A percentile compares a stretch with the other conserved stretches of the same genome.
phyloP scores from a whole-genome alignment of 2,329 filamentous ascomycete genomes.

The Aspergillus quadricinctus region DNA sequence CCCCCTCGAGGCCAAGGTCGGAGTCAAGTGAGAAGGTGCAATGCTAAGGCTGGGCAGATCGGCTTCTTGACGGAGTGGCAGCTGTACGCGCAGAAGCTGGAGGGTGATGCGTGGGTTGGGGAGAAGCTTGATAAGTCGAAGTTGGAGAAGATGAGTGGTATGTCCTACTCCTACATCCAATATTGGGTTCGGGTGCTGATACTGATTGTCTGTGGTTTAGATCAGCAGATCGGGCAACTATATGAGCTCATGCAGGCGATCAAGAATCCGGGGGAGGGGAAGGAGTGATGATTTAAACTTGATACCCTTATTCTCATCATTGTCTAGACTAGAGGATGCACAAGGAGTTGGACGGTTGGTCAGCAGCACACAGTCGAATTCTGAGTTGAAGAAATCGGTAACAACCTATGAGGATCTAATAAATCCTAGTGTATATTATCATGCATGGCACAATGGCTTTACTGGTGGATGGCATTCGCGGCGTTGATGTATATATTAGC shows the following conservation, averaged over 20 bases:
- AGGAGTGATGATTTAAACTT: not conserved
- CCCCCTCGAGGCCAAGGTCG: not conserved
- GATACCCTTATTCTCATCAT: not conserved
- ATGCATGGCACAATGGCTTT: not conserved
- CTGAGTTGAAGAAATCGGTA: not conserved
- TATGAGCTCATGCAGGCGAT: slow-evolving; percentile 93
- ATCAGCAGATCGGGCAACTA: slow-evolving; percentile 88
- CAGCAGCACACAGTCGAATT: not conserved
- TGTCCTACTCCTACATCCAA: slow-evolving; percentile 30
- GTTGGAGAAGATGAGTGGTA: slow-evolving; percentile 91
- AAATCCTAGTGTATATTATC: not conserved
- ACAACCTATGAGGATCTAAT: not conserved
- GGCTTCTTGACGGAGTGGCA: slow-evolving; percentile 98
- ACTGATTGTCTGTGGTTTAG: slow-evolving; percentile 42
- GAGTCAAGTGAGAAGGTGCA: not conserved
- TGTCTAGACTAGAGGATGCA: not conserved
- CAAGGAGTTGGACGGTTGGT: not conserved
- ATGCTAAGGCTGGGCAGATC: slow-evolving; percentile 53
- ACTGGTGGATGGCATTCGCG: not conserved
- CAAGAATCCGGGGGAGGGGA: slow-evolving; percentile 40
- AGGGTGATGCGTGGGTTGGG: slow-evolving; percentile 79
- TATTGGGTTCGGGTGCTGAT: too few species aligned
- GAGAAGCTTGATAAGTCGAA: slow-evolving; percentile 79
- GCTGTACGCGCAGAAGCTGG: slow-evolving; percentile 84
- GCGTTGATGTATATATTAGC: not conserved